Evolutionary conservation across 1,284 basidiomycete species (phyloP).

Genomic region (Irpex sp.): DNA sequence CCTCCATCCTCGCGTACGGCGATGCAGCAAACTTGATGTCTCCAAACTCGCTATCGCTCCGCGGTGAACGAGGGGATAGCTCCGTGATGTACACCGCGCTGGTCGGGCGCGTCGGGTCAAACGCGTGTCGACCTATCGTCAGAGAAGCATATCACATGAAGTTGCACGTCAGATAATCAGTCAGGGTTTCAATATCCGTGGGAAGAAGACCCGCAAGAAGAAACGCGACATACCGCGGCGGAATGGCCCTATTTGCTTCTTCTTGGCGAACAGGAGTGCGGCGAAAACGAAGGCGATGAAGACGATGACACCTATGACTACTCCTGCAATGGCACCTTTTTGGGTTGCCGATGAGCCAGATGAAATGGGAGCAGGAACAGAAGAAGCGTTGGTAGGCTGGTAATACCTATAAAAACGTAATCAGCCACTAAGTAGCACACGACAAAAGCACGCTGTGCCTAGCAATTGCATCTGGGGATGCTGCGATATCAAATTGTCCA

Average conservation of each 20-base stretch:
- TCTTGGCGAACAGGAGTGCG: background rate
- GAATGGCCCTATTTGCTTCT: background rate
- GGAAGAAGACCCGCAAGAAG: background rate
- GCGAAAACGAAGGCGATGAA: constrained; percentile 2
- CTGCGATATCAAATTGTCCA: background rate
- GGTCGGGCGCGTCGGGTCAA: constrained; percentile 4
- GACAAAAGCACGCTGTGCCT: background rate
- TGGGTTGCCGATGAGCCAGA: background rate
- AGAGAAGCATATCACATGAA: background rate
- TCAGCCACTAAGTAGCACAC: background rate
- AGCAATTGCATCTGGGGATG: background rate
- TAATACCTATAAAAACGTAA: background rate
- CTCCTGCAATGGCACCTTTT: constrained; percentile 5
- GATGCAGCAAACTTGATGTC: constrained; percentile 1
- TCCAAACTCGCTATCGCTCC: background rate
- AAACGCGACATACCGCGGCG: background rate
- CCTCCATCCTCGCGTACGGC: constrained; percentile 10
- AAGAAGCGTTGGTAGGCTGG: background rate
- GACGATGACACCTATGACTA: constrained; percentile 2
- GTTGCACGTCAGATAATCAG: background rate
- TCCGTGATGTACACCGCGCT: constrained; percentile 10
- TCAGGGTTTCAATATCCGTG: background rate
- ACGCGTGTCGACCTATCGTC: constrained; percentile 9
- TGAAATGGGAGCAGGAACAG: background rate
- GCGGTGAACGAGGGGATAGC: constrained; percentile 6